Percentiles rank a stretch among this genome's conserved stretches.
These are phyloP conservation scores for Ambrosia hybrid DNA, from an alignment of 140 eudicot genomes.

Conservation along the genomic window DNA sequence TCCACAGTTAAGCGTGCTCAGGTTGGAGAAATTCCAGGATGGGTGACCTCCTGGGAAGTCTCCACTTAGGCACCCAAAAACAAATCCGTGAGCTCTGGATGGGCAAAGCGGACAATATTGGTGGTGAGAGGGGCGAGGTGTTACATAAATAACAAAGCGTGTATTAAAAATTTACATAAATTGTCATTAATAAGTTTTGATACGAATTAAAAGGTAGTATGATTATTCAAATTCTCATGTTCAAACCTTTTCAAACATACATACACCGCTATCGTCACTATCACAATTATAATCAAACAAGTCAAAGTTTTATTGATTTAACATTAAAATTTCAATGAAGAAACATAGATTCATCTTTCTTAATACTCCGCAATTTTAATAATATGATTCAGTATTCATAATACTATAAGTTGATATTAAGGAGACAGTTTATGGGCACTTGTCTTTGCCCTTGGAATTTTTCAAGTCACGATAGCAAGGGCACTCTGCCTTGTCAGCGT, in stretches of 20 bases:
- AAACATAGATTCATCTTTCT: neutral
- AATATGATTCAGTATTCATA: neutral
- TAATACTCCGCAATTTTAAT: neutral
- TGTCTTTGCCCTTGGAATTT: constrained; percentile 55
- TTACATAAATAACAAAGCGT: too few species aligned
- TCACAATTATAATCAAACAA: neutral
- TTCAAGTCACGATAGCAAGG: constrained; percentile 60
- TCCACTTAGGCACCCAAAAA: too few species aligned
- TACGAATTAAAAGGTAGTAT: neutral
- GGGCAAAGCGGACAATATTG: too few species aligned
- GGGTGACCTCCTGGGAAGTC: too few species aligned
- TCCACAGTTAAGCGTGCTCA: too few species aligned
- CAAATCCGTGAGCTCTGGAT: too few species aligned
- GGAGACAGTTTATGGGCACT: constrained; percentile 46
- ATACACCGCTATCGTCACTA: too few species aligned
- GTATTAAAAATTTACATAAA: too few species aligned
- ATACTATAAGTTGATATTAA: neutral
- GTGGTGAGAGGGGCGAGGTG: too few species aligned
- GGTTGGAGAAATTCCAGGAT: too few species aligned
- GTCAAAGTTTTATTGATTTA: neutral
- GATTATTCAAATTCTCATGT: neutral
- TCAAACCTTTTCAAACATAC: neutral
- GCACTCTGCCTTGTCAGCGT: constrained; percentile 60
- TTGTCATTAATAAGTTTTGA: too few species aligned
- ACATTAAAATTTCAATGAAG: neutral